Base-by-base conservation (phyloP, 176 grass and related monocot species). In the Elaeis guineensis region DNA sequence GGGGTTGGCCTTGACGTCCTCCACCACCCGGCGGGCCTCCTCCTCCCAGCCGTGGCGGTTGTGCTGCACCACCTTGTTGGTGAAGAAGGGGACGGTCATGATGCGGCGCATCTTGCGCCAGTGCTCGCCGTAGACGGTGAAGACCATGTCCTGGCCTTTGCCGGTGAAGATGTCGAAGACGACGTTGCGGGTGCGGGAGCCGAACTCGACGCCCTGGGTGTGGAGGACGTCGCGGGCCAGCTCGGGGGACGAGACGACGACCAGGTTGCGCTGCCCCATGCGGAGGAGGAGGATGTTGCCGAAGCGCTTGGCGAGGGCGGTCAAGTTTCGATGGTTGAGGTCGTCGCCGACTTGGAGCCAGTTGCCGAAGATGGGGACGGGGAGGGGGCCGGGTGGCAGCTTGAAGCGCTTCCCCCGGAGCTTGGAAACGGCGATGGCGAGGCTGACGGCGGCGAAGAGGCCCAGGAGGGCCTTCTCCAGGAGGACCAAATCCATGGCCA, bases 51-150 rank as follows among this genome's bases (percentile, higher is more conserved):
- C 48, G 39, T n/a, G 44, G 1, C 48, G 39, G 44, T 64, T 51
- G 21, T 64, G 62, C 44, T 23, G 44, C 20, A 64, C 62, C 20
- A 64, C 62, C 35, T 64, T 64, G 29, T 25, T 64, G 62, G 62
- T 64, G 35, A 64, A 64, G 62, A 64, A 64, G 4, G 62, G 62
- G 14, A 64, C 48, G 48, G 62, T 64, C 62, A 64, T 64, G 62
- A 64, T 64, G 19, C 62, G 62, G 15, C 62, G 62, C 62, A 64
- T 64, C 62, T 64, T 64, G 48, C 62, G 62, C 62, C 62, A 64
- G 62, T 64, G 62, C 19, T 64, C 62, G 48, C 62, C 48, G 62
- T 64, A 64, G 19, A 51, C 62, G 48, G 62, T 64, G 62, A 64
- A 64, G 18, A 51, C 62, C 62, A 64, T 64, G 48, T 64, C 62